phyloP scores from a whole-genome alignment of 2,329 filamentous ascomycete genomes.

The Coniochaeta sp. region DNA sequence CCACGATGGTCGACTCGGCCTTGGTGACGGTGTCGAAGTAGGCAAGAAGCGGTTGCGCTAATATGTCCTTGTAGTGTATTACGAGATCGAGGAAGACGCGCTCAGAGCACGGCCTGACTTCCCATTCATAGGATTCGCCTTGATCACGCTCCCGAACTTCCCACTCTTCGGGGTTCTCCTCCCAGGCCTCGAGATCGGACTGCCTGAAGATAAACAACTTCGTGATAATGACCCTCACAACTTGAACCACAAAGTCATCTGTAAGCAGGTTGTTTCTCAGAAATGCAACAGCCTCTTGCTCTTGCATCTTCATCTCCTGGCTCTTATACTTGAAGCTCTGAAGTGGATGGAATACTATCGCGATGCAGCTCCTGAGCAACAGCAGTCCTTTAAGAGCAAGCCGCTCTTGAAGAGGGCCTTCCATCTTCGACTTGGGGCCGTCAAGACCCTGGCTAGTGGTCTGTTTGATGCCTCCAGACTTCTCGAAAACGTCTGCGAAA shows the following conservation, averaged over 20 bases:
- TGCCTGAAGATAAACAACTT: conserved; percentile 83
- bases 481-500: conserved; percentile 67
- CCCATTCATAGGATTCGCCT: conserved; percentile 84
- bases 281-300: conserved; percentile 58
- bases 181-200: conserved; percentile 83
- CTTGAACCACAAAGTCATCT: conserved; percentile 67
- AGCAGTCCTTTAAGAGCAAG: conserved; percentile 78
- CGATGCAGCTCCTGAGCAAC: conserved; percentile 73
- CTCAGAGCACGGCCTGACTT: conserved; percentile 85
- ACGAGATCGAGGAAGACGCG: conserved; percentile 89
- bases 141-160: conserved; percentile 82
- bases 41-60: conserved; percentile 69
- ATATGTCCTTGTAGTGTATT: conserved; percentile 76
- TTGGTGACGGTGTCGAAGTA: conserved; percentile 77
- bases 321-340: conserved; percentile 81
- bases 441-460: conserved; percentile 26
- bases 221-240: conserved; percentile 79
- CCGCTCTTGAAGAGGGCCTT: conserved; percentile 65
- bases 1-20: conserved; percentile 59
- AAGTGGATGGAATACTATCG: conserved; percentile 73
- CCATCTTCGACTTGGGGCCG: conserved; percentile 39
- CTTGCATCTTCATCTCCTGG: conserved; percentile 67
- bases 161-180: conserved; percentile 93
- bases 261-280: conserved; percentile 71
- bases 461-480: conserved; percentile 48